A percentile compares a stretch with the other conserved stretches of the same genome.
phyloP scores from a whole-genome alignment of 2,329 filamentous ascomycete genomes.

The Ophiocordyceps unilateralis region DNA sequence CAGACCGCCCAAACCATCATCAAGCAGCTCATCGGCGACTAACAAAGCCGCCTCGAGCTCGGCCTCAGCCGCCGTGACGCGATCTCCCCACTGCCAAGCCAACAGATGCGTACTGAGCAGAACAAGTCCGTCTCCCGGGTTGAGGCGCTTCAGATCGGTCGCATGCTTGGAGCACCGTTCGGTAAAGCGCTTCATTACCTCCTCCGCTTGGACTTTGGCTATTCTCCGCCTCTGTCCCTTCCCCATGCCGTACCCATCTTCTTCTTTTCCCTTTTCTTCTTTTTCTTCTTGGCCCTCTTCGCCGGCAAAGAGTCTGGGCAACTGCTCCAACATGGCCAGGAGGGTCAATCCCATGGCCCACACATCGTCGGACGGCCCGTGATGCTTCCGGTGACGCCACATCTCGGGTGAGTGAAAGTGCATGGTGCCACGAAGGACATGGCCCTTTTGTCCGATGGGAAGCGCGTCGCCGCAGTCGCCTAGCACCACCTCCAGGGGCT shows the following conservation, averaged over 20 bases:
- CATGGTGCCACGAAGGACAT: constrained; percentile 9
- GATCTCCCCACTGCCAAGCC: constrained; percentile 3
- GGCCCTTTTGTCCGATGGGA: neutral
- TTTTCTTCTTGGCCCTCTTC: constrained; percentile 1
- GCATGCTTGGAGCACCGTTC: constrained; percentile 9
- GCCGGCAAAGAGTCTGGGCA: constrained; percentile 6
- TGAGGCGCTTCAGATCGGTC: constrained; percentile 7
- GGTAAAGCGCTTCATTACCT: constrained; percentile 7
- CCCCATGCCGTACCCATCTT: neutral
- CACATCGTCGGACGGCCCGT: constrained; percentile 13
- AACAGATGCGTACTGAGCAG: constrained; percentile 8
- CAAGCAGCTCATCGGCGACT: neutral
- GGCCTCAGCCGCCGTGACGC: neutral
- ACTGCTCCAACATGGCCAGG: constrained; percentile 13
- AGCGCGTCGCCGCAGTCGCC: constrained; percentile 15
- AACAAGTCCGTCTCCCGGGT: constrained; percentile 9
- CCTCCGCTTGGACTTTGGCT: neutral
- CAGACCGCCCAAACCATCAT: constrained; percentile 2
- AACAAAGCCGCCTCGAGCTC: neutral
- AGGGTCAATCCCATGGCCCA: constrained; percentile 16
- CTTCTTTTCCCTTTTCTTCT: neutral
- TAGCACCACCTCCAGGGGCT: constrained; percentile 12
- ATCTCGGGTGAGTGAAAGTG: constrained; percentile 15
- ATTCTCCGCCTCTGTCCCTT: neutral
- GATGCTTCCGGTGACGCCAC: constrained; percentile 4